A percentile compares a stretch with the other conserved stretches of the same genome.
Conservation (phyloP, 1,284 basidiomycete species). For the Leccinum glutinopallens region DNA sequence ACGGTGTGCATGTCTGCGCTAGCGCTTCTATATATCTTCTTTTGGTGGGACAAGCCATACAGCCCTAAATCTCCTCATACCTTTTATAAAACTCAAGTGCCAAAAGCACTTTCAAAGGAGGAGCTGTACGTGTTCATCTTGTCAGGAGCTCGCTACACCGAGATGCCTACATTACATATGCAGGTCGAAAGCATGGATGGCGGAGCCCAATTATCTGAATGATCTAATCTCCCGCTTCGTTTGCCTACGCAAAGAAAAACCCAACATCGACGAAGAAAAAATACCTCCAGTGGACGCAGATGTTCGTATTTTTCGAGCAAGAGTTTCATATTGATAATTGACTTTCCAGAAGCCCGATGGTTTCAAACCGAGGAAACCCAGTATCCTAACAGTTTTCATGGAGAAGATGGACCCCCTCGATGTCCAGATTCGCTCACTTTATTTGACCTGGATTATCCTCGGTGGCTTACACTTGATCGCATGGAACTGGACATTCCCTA, state of each 20-base stretch:
- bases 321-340: background rate
- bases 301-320: background rate
- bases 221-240: background rate
- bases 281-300: background rate
- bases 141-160: background rate
- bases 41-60: constrained; percentile 2
- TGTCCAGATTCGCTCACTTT: background rate
- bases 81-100: background rate
- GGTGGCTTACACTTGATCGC: background rate
- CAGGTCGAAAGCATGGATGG: background rate
- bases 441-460: background rate
- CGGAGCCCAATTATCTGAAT: background rate
- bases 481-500: background rate
- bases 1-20: background rate
- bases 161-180: background rate
- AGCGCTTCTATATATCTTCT: background rate
- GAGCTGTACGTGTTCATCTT: background rate
- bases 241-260: background rate
- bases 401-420: background rate
- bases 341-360: background rate
- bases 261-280: background rate
- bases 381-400: background rate
- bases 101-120: background rate
- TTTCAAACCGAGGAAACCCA: background rate
- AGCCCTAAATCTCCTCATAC: background rate